Evolutionary conservation across 768 basidiomycete genomes (phyloP), one percentile per base, ranked within the genome.

Genomic region (Obba rivulosa): DNA sequence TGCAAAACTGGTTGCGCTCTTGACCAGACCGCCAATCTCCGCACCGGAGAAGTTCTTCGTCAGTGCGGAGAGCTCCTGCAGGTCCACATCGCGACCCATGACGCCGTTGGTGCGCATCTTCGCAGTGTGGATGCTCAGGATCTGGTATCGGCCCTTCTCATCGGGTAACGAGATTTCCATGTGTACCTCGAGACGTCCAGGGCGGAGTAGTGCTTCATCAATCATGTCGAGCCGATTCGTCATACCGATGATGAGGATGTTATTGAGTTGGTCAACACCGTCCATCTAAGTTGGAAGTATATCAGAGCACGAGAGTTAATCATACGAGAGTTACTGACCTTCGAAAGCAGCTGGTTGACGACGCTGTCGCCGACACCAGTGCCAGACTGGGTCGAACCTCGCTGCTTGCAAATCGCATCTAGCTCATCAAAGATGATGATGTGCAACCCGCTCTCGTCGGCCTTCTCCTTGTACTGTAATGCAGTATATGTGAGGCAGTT

Each of bases 341-440:
- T 99, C 21, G 96, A 95, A 14, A 99, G 76, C 41, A 99, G 79
- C 69, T 99, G 96, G 67, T 98, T 99, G 66, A 99, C 96, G 17
- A 98, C 90, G 17, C 86, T 97, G 66, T 99, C 96, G n/a, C 93
- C 95, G 4, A 99, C 96, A 40, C 96, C 96, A 8, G 96, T 98
- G 2, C 94, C 92, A 49, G 74, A 83, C 59, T 82, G 85, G 1
- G 85, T 89, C 8, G 91, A 90, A 4, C 96, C 96, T 78, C 96
- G 87, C 60, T 98, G 96, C 65, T 97, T 99, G 77, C 93, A 97
- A 55, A 99, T 90, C 14, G 96, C 96, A 61, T 99, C 96, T 58
- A 99, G 68, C 68, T 99, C 96, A 65, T 99, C 96, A 61, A 99
- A 99, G 52, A 99, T 99, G 70, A 99, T 97, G 71, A 99, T 98